Evolutionary conservation across 2,329 filamentous ascomycete species (phyloP).

Genomic region (Aspergillus nomiae): DNA sequence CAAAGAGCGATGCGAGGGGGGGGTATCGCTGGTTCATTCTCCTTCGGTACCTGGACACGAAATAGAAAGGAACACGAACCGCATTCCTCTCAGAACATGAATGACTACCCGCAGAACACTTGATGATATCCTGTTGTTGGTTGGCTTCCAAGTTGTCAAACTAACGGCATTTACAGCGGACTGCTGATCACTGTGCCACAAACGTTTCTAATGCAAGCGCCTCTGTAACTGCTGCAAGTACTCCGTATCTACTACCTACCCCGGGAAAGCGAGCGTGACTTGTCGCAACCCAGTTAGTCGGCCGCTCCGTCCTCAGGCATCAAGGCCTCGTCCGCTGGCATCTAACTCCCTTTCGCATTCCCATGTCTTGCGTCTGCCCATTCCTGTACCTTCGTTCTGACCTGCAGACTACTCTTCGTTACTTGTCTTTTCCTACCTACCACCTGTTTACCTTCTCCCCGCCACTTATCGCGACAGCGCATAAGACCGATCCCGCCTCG

Average conservation of each 20-base stretch:
- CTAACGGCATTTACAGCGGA: slow-evolving; percentile 3
- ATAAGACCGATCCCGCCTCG: neutral
- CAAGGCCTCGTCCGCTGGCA: slow-evolving; percentile 14
- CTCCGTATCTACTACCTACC: slow-evolving; percentile 2
- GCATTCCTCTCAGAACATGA: neutral
- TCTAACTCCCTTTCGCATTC: slow-evolving; percentile 7
- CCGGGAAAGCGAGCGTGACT: slow-evolving; percentile 19
- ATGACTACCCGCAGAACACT: neutral
- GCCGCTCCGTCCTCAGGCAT: slow-evolving; percentile 19
- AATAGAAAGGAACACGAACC: neutral
- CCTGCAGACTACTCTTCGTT: slow-evolving; percentile 11
- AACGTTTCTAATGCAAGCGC: slow-evolving; percentile 16
- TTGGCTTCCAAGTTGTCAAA: neutral
- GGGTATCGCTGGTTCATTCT: neutral
- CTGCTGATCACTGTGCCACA: slow-evolving; percentile 4
- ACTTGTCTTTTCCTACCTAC: slow-evolving; percentile 2
- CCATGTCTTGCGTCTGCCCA: slow-evolving; percentile 17
- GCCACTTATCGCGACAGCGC: slow-evolving; percentile 7
- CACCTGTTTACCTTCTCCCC: slow-evolving; percentile 10
- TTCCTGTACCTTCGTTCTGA: slow-evolving; percentile 10
- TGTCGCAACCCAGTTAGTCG: slow-evolving; percentile 16
- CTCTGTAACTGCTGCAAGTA: slow-evolving; percentile 14
- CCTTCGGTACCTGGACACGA: neutral
- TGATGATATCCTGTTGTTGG: neutral
- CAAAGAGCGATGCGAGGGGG: slow-evolving; percentile 7